Evolutionary conservation across 495 filamentous ascomycete genomes (phyloP).

Genomic region (Mytilinidion resinicola): DNA sequence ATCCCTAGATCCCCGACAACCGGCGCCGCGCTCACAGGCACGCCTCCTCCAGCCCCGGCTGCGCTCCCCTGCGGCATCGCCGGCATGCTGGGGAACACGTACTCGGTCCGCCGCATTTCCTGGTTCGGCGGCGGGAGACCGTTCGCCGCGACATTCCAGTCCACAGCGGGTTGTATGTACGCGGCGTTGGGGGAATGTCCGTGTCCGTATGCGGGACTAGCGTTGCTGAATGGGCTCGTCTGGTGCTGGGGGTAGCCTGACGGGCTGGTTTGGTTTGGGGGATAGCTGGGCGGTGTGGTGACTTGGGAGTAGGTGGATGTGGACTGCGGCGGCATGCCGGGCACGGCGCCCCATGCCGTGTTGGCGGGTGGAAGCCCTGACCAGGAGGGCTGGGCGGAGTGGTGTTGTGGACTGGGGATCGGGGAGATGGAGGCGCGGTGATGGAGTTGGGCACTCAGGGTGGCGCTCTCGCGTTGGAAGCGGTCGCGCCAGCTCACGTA

Average conservation of each 20-base stretch:
- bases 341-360: background rate
- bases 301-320: background rate
- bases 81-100: background rate
- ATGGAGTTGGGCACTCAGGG: slow-evolving; percentile 18
- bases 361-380: background rate
- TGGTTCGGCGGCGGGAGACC: background rate
- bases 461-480: slow-evolving; percentile 25
- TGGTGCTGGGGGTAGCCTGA: background rate
- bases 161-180: background rate
- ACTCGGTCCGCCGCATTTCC: background rate
- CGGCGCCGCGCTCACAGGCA: background rate
- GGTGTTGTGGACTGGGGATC: slow-evolving; percentile 5
- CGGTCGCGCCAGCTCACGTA: slow-evolving; percentile 35
- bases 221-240: background rate
- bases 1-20: background rate
- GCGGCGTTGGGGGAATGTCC: background rate
- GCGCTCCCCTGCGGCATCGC: background rate
- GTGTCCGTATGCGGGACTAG: background rate
- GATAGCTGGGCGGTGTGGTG: background rate
- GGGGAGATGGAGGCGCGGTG: slow-evolving; percentile 17
- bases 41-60: background rate
- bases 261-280: background rate
- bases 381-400: slow-evolving; percentile 1
- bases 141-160: background rate
- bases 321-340: background rate